Evolutionary conservation across 768 basidiomycete genomes (phyloP).

Genomic region (Calocybe cyanea): DNA sequence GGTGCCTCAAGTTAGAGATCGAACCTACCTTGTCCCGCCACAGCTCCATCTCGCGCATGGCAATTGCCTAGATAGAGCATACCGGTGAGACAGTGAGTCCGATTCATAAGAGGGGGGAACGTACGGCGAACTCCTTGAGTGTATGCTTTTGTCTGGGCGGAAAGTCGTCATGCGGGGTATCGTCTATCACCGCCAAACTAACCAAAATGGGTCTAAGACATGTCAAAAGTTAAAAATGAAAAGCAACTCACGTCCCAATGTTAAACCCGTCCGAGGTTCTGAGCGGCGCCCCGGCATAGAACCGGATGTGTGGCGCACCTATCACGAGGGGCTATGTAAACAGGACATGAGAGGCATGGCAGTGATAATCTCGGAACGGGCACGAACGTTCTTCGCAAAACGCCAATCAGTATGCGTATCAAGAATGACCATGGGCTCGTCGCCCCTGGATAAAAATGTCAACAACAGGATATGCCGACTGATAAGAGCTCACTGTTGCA

Average conservation of each 20-base stretch:
- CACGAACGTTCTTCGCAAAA: conserved; percentile 74
- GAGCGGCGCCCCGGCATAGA: conserved; percentile 90
- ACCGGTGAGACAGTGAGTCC: neutral
- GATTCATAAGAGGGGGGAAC: conserved; percentile 23
- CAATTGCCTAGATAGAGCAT: conserved; percentile 56
- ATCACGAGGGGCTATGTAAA: conserved; percentile 61
- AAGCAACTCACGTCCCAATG: conserved; percentile 64
- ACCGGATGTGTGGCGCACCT: conserved; percentile 66
- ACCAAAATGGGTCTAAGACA: neutral
- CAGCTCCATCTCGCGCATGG: conserved; percentile 93
- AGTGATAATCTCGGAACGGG: neutral
- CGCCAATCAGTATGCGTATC: conserved; percentile 85
- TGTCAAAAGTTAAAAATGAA: neutral
- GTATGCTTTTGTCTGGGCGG: conserved; percentile 87
- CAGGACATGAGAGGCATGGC: neutral
- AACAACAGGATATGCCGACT: neutral
- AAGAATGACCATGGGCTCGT: conserved; percentile 84
- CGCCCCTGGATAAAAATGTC: conserved; percentile 46
- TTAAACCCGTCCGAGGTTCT: conserved; percentile 89
- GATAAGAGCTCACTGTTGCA: conserved; percentile 55
- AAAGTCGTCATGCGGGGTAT: conserved; percentile 79
- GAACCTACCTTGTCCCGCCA: conserved; percentile 83
- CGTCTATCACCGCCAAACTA: conserved; percentile 82
- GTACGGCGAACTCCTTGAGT: conserved; percentile 85
- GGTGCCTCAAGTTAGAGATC: neutral